Percentiles rank a stretch among this genome's conserved stretches.
Conservation (phyloP, 2,329 filamentous ascomycete genomes). For the Biscogniauxia marginata region DNA sequence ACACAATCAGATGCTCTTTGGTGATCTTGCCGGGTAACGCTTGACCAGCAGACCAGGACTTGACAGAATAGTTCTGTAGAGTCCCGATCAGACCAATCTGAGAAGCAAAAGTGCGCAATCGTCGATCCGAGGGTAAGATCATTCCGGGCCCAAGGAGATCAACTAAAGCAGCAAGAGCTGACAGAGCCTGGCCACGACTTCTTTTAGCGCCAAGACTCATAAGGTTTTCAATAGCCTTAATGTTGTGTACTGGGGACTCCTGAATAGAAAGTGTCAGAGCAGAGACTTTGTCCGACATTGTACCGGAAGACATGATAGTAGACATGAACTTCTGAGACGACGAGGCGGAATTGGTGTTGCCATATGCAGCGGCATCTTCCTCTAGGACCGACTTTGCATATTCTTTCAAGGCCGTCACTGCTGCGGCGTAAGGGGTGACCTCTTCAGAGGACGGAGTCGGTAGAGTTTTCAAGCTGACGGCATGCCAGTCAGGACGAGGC, state of each 20-base stretch:
- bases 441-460: constrained; percentile 46
- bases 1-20: constrained; percentile 76
- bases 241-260: constrained; percentile 92
- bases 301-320: constrained; percentile 95
- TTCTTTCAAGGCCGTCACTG: constrained; percentile 56
- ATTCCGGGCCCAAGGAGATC: constrained; percentile 90
- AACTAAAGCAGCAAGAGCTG: constrained; percentile 88
- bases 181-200: constrained; percentile 87
- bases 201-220: constrained; percentile 85
- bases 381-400: constrained; percentile 76
- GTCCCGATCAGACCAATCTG: constrained; percentile 75
- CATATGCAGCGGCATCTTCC: constrained; percentile 74
- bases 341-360: constrained; percentile 69
- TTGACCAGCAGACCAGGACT: constrained; percentile 66
- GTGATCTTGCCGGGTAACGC: constrained; percentile 71
- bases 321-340: constrained; percentile 95
- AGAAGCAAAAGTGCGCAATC: constrained; percentile 73
- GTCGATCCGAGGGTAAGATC: constrained; percentile 77
- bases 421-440: constrained; percentile 40
- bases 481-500: constrained; percentile 58
- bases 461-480: constrained; percentile 42
- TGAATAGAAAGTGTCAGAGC: constrained; percentile 91
- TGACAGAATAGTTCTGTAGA: constrained; percentile 59
- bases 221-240: constrained; percentile 82
- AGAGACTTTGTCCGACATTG: constrained; percentile 93